Base-by-base conservation (phyloP, 177 flowering plant species). In the Vitis hybrid region DNA sequence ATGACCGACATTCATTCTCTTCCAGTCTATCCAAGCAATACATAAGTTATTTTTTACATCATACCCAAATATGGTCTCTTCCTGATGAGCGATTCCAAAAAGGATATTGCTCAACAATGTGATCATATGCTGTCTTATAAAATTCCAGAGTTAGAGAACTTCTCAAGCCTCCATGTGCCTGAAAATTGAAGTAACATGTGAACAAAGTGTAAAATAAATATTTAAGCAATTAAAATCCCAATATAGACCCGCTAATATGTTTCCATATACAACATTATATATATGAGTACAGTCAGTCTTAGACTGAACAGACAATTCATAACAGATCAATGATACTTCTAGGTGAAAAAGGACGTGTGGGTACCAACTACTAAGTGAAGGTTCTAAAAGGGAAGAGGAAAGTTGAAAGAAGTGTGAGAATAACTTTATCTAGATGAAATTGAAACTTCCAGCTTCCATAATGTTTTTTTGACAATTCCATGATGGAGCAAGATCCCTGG, bases 21-120 rank as follows among this genome's bases (percentile, higher is more conserved):
- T 51, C 19, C 50, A 50, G 49, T 62, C 54, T 56, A 69, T 28
- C 67, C n/a, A 11, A 19, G 54, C 18, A 51, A 50, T 50, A 66
- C 66, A 60, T 38, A 65, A 64, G 13, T 64, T 59, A 10, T 50
- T 58, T 44, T 24, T 62, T 62, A n/a, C 47, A 64, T 62, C 84
- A 64, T 95, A 95, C 99, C 99, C 99, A 95, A 31, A 93, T 90
- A 82, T 95, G 99, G 78, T 95, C 99, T 84, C 84, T 89, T 76
- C 99, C 99, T 1, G 89, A 82, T 66, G 98, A 88, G 20, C 83
- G 92, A 33, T 95, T 93, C 99, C 99, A 95, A 70, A 76, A 89
- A 56, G 96, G 87, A 82, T 90, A 90, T 12, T 89, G 78, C 65
- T 83, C 70, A 51, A 76, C 76, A 62, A 95, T 92, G 82, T 86